Conservation (phyloP, 2,329 filamentous ascomycete genomes). For the Shiraia bambusicola region DNA sequence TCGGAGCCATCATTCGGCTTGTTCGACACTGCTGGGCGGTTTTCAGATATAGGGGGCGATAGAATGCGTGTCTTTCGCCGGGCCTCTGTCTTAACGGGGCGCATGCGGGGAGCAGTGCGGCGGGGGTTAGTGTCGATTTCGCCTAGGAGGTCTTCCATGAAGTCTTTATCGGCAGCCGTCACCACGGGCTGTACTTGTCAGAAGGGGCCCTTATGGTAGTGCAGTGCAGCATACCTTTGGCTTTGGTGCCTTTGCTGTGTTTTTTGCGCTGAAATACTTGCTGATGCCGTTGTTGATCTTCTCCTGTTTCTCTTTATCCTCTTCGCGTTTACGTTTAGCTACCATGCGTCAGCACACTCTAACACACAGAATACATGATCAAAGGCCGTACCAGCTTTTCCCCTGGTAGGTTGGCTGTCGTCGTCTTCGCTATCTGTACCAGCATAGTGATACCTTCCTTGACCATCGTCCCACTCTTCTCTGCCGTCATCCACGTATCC, state of each 20-base stretch:
- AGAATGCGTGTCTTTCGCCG: constrained; percentile 77
- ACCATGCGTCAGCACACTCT: constrained; percentile 16
- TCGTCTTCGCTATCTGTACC: constrained; percentile 72
- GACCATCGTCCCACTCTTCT: constrained; percentile 71
- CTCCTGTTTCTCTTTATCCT: constrained; percentile 80
- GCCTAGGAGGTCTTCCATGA: constrained; percentile 79
- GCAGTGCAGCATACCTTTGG: constrained; percentile 66
- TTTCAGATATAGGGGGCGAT: constrained; percentile 68
- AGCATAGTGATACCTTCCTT: constrained; percentile 64
- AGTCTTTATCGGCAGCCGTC: constrained; percentile 85
- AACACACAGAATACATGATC: constrained; percentile 1
- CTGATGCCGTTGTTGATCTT: constrained; percentile 89
- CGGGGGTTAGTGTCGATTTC: constrained; percentile 81
- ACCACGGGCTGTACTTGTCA: constrained; percentile 61
- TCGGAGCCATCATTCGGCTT: constrained; percentile 38
- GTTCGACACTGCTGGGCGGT: constrained; percentile 26
- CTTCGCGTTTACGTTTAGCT: constrained; percentile 87
- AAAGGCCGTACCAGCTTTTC: constrained; percentile 58
- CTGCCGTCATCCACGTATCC: constrained; percentile 96
- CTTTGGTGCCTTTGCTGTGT: constrained; percentile 65
- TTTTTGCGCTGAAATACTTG: constrained; percentile 87
- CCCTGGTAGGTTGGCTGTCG: constrained; percentile 60
- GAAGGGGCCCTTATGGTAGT: not conserved
- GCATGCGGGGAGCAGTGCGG: constrained; percentile 56
- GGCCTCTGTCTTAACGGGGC: constrained; percentile 70